phyloP scores from a whole-genome alignment of 106 monocot genomes.

The Agapanthus africanus region DNA sequence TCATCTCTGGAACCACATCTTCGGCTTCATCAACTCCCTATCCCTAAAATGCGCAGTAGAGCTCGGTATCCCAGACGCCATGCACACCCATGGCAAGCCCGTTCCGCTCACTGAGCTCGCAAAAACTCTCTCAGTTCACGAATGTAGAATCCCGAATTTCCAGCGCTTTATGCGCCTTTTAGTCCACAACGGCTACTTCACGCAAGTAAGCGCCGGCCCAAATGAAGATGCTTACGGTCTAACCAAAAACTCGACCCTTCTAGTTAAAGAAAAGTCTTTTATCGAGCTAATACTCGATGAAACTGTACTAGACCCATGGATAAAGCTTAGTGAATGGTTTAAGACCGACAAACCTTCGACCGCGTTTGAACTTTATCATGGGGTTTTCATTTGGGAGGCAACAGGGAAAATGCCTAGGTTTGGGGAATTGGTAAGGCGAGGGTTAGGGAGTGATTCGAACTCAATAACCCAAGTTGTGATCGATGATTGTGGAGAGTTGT shows the following conservation, averaged over 20 bases:
- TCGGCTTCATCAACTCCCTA: conserved; percentile 14
- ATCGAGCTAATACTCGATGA: conserved; percentile 8
- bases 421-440: neutral
- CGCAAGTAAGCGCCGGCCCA: neutral
- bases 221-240: conserved; percentile 2
- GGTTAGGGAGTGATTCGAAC: conserved; percentile 15
- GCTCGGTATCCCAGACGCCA: conserved; percentile 21
- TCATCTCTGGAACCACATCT: conserved; percentile 13
- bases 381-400: neutral
- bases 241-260: conserved; percentile 2
- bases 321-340: conserved; percentile 5
- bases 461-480: neutral
- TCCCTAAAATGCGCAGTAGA: conserved; percentile 22
- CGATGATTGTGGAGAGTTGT: neutral
- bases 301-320: neutral
- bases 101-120: conserved; percentile 17
- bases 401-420: neutral
- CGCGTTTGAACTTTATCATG: conserved; percentile 4
- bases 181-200: conserved; percentile 10
- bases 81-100: conserved; percentile 10
- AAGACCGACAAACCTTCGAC: neutral
- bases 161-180: conserved; percentile 20
- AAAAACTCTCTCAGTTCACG: conserved; percentile 1
- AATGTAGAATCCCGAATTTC: neutral
- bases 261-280: conserved; percentile 5